Base-by-base conservation (phyloP, 352 stramenopile genomes). In the Stephanocyclus meneghinianus region DNA sequence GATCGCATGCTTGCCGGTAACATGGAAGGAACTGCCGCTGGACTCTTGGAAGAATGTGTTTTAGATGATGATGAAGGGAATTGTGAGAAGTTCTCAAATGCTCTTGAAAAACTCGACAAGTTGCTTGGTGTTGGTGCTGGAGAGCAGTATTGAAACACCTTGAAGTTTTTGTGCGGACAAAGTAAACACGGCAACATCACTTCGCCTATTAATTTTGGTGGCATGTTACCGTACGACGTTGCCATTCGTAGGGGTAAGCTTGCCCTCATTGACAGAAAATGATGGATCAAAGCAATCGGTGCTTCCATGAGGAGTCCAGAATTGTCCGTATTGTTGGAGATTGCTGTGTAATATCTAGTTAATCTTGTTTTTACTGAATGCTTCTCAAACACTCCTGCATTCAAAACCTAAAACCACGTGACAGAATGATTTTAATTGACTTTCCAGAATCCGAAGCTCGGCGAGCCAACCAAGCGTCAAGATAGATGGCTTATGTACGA, bases 41-140 rank as follows among this genome's bases (percentile, higher is more conserved):
- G 80, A 15, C 44, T 87, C 15, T 70, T 87, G 57, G 80, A 87
- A 44, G 80, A 87, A 63, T 87, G 80, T 70, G 26, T 87, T 1
- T 60, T 87, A 18, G 80, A 86, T 59, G 79, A 87, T 50, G 67
- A 78, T 59, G 65, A 78, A 16, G 73, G 71, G 0, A 84, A 81
- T 8, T 87, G 80, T 42, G 75, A 81, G 40, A 71, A 70, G 0
- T 87, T 84, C 59, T 56, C 62, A 29, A 71, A 70, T 53, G 75
- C 80, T 29, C 67, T 87, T 29, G 45, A 55, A 2, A 87, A 78
- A 47, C 80, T 87, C 26, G 75, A 81, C 67, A 50, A 29, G 40
- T 48, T 87, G 1, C 65, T 87, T 29, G 80, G 80, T 30, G 69
- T 87, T 64, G 65, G 71, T 42, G 75, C 75, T 32, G 60, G 45